Percentiles rank a stretch among this genome's conserved stretches.
Evolutionary conservation across 2,329 filamentous ascomycete genomes (phyloP).

Genomic region (Passalora sequoiae): DNA sequence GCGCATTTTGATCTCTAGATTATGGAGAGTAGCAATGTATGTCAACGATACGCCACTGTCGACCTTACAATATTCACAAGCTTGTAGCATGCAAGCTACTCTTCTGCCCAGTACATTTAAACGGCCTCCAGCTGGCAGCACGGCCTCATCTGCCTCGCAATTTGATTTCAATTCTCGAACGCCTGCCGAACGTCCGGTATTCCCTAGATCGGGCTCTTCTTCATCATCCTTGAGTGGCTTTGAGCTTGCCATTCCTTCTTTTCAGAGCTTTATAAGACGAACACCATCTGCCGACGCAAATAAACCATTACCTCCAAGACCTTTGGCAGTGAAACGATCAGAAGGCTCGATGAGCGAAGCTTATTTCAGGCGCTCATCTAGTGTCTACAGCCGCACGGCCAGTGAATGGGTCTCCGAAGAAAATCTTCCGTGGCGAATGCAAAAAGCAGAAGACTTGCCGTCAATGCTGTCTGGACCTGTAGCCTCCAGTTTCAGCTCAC

Average conservation of each 20-base stretch:
- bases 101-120: constrained; percentile 11
- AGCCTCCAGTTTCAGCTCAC: constrained; percentile 28
- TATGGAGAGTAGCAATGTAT: constrained; percentile 20
- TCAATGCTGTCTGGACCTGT: constrained; percentile 26
- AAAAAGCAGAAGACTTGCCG: constrained; percentile 21
- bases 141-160: constrained; percentile 10
- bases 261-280: constrained; percentile 30
- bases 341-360: constrained; percentile 1
- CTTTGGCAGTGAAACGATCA: constrained; percentile 10
- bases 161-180: constrained; percentile 6
- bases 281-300: constrained; percentile 27
- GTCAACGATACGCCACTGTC: constrained; percentile 25
- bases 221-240: constrained; percentile 23
- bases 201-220: constrained; percentile 15
- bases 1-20: background rate
- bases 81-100: constrained; percentile 18
- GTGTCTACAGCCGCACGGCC: constrained; percentile 33
- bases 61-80: constrained; percentile 18
- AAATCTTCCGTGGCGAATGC: constrained; percentile 15
- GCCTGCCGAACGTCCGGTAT: constrained; percentile 7
- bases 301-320: constrained; percentile 32
- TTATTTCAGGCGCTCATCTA: constrained; percentile 26
- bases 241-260: constrained; percentile 29
- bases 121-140: constrained; percentile 14
- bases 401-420: constrained; percentile 23